Conservation (phyloP, 208 protist species). For the Leishmania gerbilli region DNA sequence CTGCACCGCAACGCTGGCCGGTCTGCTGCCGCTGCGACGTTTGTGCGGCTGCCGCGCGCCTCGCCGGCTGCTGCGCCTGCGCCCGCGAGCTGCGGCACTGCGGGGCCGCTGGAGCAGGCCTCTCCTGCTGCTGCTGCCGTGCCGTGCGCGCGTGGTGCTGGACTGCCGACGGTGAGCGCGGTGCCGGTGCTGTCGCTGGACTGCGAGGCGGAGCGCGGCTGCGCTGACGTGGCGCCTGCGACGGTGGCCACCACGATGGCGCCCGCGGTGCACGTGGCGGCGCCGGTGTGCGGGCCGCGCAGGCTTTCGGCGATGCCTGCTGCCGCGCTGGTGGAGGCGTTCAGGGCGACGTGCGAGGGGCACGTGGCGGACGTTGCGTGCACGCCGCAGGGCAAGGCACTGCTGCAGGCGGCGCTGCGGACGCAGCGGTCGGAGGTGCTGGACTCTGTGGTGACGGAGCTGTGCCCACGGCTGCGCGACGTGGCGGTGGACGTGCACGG, state of each 20-base stretch:
- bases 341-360: slow-evolving; percentile 30
- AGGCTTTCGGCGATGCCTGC: slow-evolving; percentile 8
- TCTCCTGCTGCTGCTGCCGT: neutral
- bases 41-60: slow-evolving; percentile 66
- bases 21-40: slow-evolving; percentile 40
- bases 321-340: slow-evolving; percentile 25
- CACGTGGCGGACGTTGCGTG: slow-evolving; percentile 65
- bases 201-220: slow-evolving; percentile 5
- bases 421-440: slow-evolving; percentile 50
- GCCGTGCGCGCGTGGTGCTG: slow-evolving; percentile 9
- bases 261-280: neutral
- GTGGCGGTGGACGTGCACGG: slow-evolving; percentile 71
- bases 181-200: slow-evolving; percentile 34
- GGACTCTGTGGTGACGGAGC: slow-evolving; percentile 47
- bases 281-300: neutral
- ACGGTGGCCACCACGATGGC: neutral
- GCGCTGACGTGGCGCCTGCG: neutral
- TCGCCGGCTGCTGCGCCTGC: neutral
- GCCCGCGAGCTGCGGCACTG: neutral
- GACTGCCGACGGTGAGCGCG: slow-evolving; percentile 23
- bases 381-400: slow-evolving; percentile 53
- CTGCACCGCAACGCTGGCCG: slow-evolving; percentile 5
- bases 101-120: neutral
- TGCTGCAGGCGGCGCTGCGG: slow-evolving; percentile 53
- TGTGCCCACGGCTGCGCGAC: slow-evolving; percentile 50